A percentile compares a stretch with the other conserved stretches of the same genome.
Evolutionary conservation across 2,329 filamentous ascomycete genomes (phyloP).

Genomic region (Penicillium sp.): DNA sequence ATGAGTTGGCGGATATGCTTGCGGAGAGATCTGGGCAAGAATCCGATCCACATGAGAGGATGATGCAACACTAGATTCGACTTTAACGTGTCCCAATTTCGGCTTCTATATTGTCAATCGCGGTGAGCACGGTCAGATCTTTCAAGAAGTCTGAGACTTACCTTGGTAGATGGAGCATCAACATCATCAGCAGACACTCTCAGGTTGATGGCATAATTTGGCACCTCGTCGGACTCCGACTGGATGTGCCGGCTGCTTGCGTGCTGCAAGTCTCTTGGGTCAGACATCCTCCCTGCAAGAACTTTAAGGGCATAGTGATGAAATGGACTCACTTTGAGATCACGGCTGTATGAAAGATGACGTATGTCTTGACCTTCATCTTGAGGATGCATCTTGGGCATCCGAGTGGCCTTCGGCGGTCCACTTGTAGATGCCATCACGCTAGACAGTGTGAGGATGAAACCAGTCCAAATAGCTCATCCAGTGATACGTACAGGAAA

Average conservation of each 20-base stretch:
- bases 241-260: conserved; percentile 19
- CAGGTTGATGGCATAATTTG: conserved; percentile 32
- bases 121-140: neutral
- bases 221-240: conserved; percentile 29
- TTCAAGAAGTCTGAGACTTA: conserved; percentile 16
- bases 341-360: conserved; percentile 17
- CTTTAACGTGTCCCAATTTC: conserved; percentile 40
- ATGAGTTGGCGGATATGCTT: conserved; percentile 15
- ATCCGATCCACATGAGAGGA: conserved; percentile 59
- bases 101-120: conserved; percentile 42
- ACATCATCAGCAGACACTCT: conserved; percentile 17
- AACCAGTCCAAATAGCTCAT: no score
- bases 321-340: conserved; percentile 22
- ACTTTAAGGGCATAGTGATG: no score
- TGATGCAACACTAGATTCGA: conserved; percentile 23
- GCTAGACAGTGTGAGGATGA: neutral
- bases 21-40: conserved; percentile 38
- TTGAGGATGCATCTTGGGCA: conserved; percentile 2
- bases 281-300: neutral
- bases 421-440: no score
- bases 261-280: conserved; percentile 22
- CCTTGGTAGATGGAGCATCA: conserved; percentile 33
- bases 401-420: no score
- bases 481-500: no score
- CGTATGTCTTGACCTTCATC: conserved; percentile 16